Base-by-base conservation (phyloP, 441 rosid genomes). In the Hypseocharis bilobata region DNA sequence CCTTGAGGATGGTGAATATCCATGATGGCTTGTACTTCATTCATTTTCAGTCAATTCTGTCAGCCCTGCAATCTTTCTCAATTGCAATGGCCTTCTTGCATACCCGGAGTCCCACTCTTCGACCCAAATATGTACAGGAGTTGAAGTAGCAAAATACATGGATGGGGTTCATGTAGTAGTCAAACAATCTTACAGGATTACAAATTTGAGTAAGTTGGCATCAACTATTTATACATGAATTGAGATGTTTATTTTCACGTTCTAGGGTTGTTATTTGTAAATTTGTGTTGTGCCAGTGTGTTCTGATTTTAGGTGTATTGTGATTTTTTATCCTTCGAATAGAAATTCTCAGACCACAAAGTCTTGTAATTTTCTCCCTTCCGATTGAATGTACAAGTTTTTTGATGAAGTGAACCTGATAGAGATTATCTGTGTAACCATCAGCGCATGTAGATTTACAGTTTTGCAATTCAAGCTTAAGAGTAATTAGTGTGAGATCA, bases 11-110 rank as follows among this genome's bases (percentile, higher is more conserved):
- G 78, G 81, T 76, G 65, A 85, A 74, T 70, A 77, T 88, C 63
- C 77, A 72, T 19, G 84, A 82, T 13, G 96, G 91, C 42, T 80
- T 88, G 72, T 86, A 91, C 72, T 80, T 81, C 40, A 76, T 91
- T 55, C 85, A 84, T 67, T 85, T 88, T 65, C 84, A 83, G 69
- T 78, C 84, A 62, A 67, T 78, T 32, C 69, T 88, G 42, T 88
- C 97, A 47, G 86, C 83, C 38, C 66, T 91, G 87, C 97, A 91
- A 69, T 76, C 90, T 36, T 81, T 91, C 65, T 70, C 92, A 45
- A 78, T 87, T 70, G 97, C 97, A 57, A 74, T 91, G 52, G 92
- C 96, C 3, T 85, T 75, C 62, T 78, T 91, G 66, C 94, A 88
- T 77, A 52, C 76, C 65, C 85, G 82, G 66, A 86, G 80, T 70